A percentile compares a stretch with the other conserved stretches of the same genome.
Conservation (phyloP, 2,329 filamentous ascomycete species). For the Leptosphaerulina australis region DNA sequence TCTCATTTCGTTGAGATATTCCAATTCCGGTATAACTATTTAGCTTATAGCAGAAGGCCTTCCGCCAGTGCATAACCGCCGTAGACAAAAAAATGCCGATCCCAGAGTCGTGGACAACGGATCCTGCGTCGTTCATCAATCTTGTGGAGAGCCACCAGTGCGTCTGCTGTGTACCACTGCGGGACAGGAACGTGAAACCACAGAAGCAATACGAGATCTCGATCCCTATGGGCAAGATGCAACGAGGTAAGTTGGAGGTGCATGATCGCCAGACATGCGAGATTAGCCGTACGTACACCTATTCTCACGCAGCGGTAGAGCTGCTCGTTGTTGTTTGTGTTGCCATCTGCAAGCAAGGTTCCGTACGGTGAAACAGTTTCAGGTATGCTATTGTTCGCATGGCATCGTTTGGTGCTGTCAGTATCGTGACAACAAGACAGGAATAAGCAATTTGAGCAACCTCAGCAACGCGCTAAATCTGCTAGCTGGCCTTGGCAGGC, state of each 20-base stretch:
- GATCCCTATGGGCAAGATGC: neutral
- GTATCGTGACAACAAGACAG: neutral
- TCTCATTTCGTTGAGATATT: too few relatives aligned
- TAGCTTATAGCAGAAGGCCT: too few relatives aligned
- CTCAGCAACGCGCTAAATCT: neutral
- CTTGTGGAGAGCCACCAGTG: neutral
- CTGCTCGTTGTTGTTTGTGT: neutral
- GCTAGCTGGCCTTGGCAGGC: neutral
- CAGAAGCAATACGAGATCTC: neutral
- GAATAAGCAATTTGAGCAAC: conserved; percentile 3
- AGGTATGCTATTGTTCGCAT: neutral
- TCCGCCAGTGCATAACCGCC: neutral
- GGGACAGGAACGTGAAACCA: neutral
- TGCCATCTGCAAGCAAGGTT: neutral
- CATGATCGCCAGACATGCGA: neutral
- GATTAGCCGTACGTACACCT: neutral
- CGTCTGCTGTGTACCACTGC: conserved; percentile 1
- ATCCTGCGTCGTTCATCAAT: neutral
- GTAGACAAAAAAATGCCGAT: neutral
- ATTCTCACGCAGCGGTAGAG: conserved; percentile 3
- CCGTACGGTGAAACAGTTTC: neutral
- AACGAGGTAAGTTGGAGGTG: neutral
- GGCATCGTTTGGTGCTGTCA: neutral
- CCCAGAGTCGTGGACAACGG: neutral
- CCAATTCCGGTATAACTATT: too few relatives aligned